Evolutionary conservation across 768 basidiomycete genomes (phyloP).

Genomic region (Boletus subcaerulescens): DNA sequence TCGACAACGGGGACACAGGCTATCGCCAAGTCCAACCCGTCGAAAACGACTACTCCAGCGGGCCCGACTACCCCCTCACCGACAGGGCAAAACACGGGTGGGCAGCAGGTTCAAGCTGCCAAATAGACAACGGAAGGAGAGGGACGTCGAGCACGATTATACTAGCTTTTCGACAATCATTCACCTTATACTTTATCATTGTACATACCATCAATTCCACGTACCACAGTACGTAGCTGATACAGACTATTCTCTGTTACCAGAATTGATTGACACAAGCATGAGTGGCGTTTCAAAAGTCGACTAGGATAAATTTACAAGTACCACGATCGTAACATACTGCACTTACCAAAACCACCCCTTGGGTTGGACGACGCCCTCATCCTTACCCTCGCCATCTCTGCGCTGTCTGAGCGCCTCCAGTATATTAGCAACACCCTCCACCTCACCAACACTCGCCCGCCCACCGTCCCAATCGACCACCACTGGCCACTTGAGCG

Average conservation of each 20-base stretch:
- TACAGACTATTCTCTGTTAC: no score
- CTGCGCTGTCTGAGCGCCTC: conserved; percentile 62
- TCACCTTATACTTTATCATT: background rate
- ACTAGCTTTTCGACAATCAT: background rate
- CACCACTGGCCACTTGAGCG: conserved; percentile 76
- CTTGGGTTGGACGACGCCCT: conserved; percentile 43
- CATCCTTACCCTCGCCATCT: conserved; percentile 58
- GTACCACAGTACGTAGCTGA: no score
- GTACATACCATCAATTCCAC: background rate
- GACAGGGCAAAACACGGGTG: background rate
- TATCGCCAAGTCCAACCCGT: no score
- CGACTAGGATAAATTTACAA: no score
- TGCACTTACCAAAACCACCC: conserved; percentile 50
- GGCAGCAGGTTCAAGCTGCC: no score
- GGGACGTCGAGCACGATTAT: background rate
- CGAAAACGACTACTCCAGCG: no score
- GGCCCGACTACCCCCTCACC: background rate
- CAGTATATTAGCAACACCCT: conserved; percentile 65
- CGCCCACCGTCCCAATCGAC: conserved; percentile 73
- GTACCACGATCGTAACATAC: background rate
- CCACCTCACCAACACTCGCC: conserved; percentile 63
- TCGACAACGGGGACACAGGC: background rate
- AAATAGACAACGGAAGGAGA: background rate
- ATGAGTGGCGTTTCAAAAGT: no score
- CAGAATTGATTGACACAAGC: no score